Conservation (phyloP, 345 rosid genomes). For the Raphanus raphanistrum region DNA sequence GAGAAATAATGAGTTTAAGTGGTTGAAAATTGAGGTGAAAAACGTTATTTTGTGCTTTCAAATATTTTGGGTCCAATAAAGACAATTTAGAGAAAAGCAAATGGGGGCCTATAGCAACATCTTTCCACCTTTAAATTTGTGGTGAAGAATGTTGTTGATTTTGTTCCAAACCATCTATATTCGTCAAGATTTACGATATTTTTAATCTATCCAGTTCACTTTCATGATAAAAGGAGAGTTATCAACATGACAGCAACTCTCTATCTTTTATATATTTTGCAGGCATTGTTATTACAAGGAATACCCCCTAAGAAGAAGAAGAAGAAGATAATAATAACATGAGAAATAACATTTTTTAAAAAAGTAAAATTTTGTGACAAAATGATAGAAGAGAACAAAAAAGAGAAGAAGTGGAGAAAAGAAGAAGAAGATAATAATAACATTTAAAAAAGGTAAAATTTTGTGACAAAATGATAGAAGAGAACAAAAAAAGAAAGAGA, state of each 20-base stretch:
- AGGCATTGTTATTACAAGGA: conserved; percentile 10
- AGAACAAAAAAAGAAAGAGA: neutral
- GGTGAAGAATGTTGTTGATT: neutral
- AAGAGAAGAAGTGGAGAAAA: neutral
- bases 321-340: neutral
- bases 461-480: conserved; percentile 15
- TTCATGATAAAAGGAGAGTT: no score
- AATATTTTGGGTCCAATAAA: neutral
- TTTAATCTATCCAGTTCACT: neutral
- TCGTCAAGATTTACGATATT: neutral
- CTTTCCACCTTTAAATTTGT: neutral
- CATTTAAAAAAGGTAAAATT: neutral
- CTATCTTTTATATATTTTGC: conserved; percentile 19
- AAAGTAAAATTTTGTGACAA: conserved; percentile 12
- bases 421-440: neutral
- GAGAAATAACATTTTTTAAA: neutral
- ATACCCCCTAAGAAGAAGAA: neutral
- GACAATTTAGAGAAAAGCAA: neutral
- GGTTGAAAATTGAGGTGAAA: neutral
- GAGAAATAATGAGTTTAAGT: neutral
- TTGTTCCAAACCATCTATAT: neutral
- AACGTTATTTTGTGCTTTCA: neutral
- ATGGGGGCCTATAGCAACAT: neutral
- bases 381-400: neutral
- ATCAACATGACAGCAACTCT: conserved; percentile 11